Conservation (phyloP, 805 yeast genomes). For the Naumovozyma castellii region DNA sequence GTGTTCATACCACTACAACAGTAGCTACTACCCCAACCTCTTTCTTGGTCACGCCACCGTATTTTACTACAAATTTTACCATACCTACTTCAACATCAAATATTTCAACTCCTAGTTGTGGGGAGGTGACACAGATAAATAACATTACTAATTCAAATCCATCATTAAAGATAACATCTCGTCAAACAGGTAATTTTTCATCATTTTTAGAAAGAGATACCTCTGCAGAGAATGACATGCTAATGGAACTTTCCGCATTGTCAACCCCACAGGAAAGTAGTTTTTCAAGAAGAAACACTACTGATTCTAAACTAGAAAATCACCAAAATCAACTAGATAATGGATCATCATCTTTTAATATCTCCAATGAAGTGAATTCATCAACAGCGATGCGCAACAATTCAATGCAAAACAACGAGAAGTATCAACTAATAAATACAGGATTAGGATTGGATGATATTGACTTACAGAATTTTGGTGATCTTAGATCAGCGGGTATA, state of each 20-base stretch:
- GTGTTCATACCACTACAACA: conserved; percentile 1
- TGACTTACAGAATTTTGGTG: conserved; percentile 2
- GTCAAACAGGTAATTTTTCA: conserved; percentile 1
- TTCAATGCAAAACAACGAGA: conserved; percentile 9
- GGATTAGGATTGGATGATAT: conserved; percentile 7
- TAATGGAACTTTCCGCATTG: conserved; percentile 9
- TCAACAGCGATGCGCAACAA: no score
- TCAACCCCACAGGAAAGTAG: background rate
- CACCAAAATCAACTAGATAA: no score
- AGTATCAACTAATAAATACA: conserved; percentile 5
- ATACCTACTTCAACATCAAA: conserved; percentile 8
- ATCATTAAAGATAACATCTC: background rate
- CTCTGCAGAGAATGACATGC: conserved; percentile 7
- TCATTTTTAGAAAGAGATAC: conserved; percentile 4
- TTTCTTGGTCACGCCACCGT: conserved; percentile 7
- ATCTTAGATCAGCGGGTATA: background rate
- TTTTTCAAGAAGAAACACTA: background rate
- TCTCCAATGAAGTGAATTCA: no score
- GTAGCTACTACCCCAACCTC: conserved; percentile 7
- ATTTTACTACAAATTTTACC: conserved; percentile 4
- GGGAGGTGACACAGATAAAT: background rate
- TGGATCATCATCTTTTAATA: no score
- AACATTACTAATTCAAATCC: background rate
- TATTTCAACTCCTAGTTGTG: background rate
- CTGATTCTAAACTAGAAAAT: background rate